Evolutionary conservation across 805 yeast species (phyloP).

Genomic region (Kluyveromyces lactis): DNA sequence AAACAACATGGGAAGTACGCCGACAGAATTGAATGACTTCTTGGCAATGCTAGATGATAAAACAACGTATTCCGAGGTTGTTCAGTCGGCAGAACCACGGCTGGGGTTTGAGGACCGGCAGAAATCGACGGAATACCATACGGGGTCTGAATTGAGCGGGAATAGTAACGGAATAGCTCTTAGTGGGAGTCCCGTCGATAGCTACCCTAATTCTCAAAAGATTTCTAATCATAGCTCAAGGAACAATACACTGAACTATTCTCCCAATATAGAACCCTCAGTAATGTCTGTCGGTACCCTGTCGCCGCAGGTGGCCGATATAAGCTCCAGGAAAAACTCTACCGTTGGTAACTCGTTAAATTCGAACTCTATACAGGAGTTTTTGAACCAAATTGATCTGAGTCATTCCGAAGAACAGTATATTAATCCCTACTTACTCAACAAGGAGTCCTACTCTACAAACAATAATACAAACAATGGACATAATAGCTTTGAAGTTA

Average conservation of each 20-base stretch:
- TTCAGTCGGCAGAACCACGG: background rate
- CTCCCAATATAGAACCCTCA: background rate
- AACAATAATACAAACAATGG: background rate
- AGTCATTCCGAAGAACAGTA: slow-evolving; percentile 8
- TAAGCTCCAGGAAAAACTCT: background rate
- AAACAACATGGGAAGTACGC: slow-evolving; percentile 8
- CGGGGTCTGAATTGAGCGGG: background rate
- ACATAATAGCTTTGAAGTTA: background rate
- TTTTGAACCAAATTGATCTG: background rate
- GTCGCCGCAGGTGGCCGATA: background rate
- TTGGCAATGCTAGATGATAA: slow-evolving; percentile 20
- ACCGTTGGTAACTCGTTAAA: background rate
- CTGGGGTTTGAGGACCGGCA: background rate
- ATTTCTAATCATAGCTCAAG: slow-evolving; percentile 3
- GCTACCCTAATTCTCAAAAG: slow-evolving; percentile 1
- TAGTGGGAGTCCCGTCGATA: background rate
- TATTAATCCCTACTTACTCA: slow-evolving; percentile 15
- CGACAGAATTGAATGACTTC: slow-evolving; percentile 22
- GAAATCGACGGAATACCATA: background rate
- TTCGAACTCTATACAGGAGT: background rate
- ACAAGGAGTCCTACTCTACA: slow-evolving; percentile 3
- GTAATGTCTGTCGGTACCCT: background rate
- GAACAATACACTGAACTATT: background rate
- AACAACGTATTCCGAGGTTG: slow-evolving; percentile 4
- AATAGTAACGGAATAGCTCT: background rate